These are phyloP conservation scores for Thelephora aurantiotincta DNA, from an alignment of 768 basidiomycete genomes.

Conservation along the genomic window DNA sequence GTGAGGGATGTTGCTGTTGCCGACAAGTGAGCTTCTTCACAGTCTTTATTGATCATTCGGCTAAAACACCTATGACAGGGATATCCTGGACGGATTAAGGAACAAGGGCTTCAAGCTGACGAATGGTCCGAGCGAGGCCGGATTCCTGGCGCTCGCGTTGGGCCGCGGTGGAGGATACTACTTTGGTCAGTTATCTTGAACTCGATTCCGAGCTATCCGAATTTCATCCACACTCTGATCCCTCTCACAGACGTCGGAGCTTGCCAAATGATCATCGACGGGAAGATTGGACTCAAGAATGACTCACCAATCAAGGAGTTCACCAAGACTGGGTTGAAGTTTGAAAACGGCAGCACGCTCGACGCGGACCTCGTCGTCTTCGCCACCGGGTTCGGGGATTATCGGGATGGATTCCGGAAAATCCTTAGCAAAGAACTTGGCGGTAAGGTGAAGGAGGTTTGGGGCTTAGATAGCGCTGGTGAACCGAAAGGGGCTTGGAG, in stretches of 20 bases:
- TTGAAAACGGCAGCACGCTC: slow-evolving; percentile 32
- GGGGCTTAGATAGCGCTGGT: slow-evolving; percentile 56
- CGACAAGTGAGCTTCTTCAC: slow-evolving; percentile 11
- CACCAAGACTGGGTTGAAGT: slow-evolving; percentile 27
- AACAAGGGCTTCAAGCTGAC: slow-evolving; percentile 43
- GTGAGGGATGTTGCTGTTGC: slow-evolving; percentile 19
- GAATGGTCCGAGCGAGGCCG: slow-evolving; percentile 35
- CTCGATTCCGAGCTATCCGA: neutral
- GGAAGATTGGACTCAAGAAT: slow-evolving; percentile 59
- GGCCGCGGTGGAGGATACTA: slow-evolving; percentile 50
- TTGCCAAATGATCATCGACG: slow-evolving; percentile 46
- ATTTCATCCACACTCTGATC: neutral
- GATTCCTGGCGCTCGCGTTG: slow-evolving; percentile 34
- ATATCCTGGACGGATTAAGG: slow-evolving; percentile 39
- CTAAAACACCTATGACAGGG: slow-evolving; percentile 15
- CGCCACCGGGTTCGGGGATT: slow-evolving; percentile 41
- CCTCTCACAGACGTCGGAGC: slow-evolving; percentile 39
- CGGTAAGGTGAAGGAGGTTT: slow-evolving; percentile 32
- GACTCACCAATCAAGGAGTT: slow-evolving; percentile 34
- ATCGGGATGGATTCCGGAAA: slow-evolving; percentile 22
- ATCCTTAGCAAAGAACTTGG: slow-evolving; percentile 34
- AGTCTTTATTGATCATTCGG: neutral
- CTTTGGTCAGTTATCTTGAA: slow-evolving; percentile 26
- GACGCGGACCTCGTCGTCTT: slow-evolving; percentile 43
- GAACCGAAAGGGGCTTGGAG: slow-evolving; percentile 38